Evolutionary conservation across 352 stramenopile genomes (phyloP), one percentile per base, ranked within the genome.

Genomic region (Pythium scleroteichum): DNA sequence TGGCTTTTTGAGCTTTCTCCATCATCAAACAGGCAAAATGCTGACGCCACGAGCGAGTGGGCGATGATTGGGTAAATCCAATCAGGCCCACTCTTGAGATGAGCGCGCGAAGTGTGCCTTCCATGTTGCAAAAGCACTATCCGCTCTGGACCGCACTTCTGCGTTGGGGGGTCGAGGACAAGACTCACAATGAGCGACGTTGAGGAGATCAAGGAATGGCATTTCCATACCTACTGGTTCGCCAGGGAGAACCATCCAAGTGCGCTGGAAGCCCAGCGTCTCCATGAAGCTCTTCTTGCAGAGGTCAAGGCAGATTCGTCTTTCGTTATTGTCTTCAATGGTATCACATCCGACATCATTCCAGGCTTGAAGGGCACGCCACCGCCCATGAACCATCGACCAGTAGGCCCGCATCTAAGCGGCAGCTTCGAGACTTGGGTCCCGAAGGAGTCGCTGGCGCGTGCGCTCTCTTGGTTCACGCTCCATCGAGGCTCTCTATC

Each of bases 161-260:
- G 32, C 29, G 29, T 35, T 35, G 29, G 10, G 10, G 5, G 5
- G 10, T 35, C 29, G 29, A 35, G 5, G 29, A 26, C 10, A 20
- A 4, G 16, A 10, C 9, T 29, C 42, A 56, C 19, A 33, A 56
- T 56, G 49, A 22, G 49, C 32, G 29, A 16, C 49, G 29, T 2
- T 13, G 38, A 39, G 12, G 55, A 55, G 38, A 73, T 88, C 60
- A 79, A 85, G 57, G 83, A 92, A 44, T 92, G 77, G 74, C 83
- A 90, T 48, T 91, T 92, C 62, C 83, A 92, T 65, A 73, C 75
- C 23, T 92, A 82, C 67, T 90, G 69, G 66, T 83, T 76, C 59
- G 72, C 72, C 46, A 76, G 47, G 10, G 50, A 44, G 47, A 88
- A 75, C 57, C 57, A 76, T 53, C 49, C 54, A 27, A 76, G 59